Base-by-base conservation (phyloP, 768 basidiomycete genomes). In the Naganishia vishniacii region DNA sequence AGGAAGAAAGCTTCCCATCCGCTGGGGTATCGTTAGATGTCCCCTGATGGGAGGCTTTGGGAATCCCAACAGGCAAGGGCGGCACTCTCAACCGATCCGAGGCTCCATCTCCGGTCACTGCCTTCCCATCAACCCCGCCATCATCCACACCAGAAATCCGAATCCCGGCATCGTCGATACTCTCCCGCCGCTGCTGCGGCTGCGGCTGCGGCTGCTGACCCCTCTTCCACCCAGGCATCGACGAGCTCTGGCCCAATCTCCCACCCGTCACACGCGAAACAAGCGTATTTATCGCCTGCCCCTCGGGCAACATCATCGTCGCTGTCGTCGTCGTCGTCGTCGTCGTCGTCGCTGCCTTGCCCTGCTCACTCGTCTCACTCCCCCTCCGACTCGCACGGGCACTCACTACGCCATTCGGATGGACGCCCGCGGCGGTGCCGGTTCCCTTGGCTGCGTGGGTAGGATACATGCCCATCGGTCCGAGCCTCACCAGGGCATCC, bases 401-500 rank as follows among this genome's bases (percentile, higher is more conserved):
- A 9, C 34, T 37, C 4, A 34, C 53, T 3, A 56, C 53, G 1
- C 53, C 53, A n/a, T 56, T 56, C 37, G 53, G 53, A 56, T 56
- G 53, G 37, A 32, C 31, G 13, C 29, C 49, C 31, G 34, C 32
- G 13, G 29, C 53, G 9, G 11, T 13, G 23, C 42, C 25, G 65
- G n/a, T n/a, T n/a, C n/a, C n/a, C 16, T 45, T 47, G 28, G 62
- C 25, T 16, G 48, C 8, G 31, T 23, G 9, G 9, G 53, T 56
- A 1, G 53, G 53, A 40, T 56, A 34, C 3, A 56, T 29, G 11
- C 34, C 53, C 53, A 64, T 68, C 40, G 75, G 74, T 4, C 71
- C 69, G 6, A 78, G 69, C 15, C 74, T 65, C 18, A 77, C 72
- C 16, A 78, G 63, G 13, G 77, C 76, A 42, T 78, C 77, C 5